These are phyloP conservation scores for Epichloe coenophiala DNA, from an alignment of 2,329 filamentous ascomycete genomes.

Conservation along the genomic window DNA sequence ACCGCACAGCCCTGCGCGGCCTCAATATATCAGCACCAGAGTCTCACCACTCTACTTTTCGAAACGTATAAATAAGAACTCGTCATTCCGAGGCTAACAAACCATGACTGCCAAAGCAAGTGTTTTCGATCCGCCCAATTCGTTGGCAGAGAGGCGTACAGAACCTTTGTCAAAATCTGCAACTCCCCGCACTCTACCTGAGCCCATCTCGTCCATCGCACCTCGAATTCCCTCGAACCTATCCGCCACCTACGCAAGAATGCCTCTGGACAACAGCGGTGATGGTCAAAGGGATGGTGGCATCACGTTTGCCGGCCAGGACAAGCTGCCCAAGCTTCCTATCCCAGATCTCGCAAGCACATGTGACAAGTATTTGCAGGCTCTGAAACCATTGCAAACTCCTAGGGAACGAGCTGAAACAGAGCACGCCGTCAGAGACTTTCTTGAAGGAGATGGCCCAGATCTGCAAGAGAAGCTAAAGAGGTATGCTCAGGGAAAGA, in stretches of 20 bases:
- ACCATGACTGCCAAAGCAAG: slow-evolving; percentile 24
- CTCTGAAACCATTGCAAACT: slow-evolving; percentile 69
- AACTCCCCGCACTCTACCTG: slow-evolving; percentile 26
- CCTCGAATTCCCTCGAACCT: slow-evolving; percentile 9
- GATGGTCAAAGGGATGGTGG: slow-evolving; percentile 43
- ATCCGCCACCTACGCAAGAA: slow-evolving; percentile 23
- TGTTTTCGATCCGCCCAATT: slow-evolving; percentile 47
- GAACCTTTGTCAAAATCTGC: slow-evolving; percentile 20
- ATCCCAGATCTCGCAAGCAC: slow-evolving; percentile 78
- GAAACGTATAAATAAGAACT: background rate
- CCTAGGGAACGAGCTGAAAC: slow-evolving; percentile 74
- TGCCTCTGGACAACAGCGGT: slow-evolving; percentile 30
- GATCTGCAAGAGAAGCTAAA: slow-evolving; percentile 79
- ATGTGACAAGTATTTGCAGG: slow-evolving; percentile 65
- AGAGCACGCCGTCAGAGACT: slow-evolving; percentile 66
- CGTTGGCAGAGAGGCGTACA: slow-evolving; percentile 57
- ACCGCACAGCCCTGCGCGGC: slow-evolving; percentile 67
- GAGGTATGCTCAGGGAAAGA: slow-evolving; percentile 78
- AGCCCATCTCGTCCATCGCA: slow-evolving; percentile 14
- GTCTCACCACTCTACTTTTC: slow-evolving; percentile 69
- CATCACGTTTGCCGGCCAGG: slow-evolving; percentile 81
- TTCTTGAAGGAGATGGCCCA: slow-evolving; percentile 67
- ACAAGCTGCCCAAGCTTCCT: slow-evolving; percentile 78
- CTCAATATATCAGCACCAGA: slow-evolving; percentile 62
- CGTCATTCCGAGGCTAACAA: slow-evolving; percentile 14